Base-by-base conservation (phyloP, 805 yeast genomes). In the Candida loeiensis region DNA sequence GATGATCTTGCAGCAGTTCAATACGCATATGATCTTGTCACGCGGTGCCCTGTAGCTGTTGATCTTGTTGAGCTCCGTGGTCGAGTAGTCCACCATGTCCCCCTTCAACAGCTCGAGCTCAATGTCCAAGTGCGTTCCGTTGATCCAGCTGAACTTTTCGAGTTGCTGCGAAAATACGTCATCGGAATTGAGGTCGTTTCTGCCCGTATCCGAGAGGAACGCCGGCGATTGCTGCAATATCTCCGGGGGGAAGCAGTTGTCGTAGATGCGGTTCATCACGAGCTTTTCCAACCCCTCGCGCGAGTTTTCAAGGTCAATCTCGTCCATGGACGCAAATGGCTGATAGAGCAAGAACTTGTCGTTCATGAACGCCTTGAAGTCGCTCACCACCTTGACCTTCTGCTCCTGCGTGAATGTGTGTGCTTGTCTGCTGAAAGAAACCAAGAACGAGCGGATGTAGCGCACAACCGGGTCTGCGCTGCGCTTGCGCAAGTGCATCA, bases 231-330 rank as follows among this genome's bases (percentile, higher is more conserved):
- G 49, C 36, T 55, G 65, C 2, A 75, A 64, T n/a, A 77, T 73
- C 32, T 71, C 76, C 0, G 98, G 97, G 0, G 97, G 80, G 55
- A 85, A 95, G 21, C 91, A 83, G 40, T 76, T 77, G 1, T 71
- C 69, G 58, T 88, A 90, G 2, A 95, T 61, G 47, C 95, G 73
- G 41, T 91, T 90, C 95, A 90, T 87, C 7, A 95, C 73, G 31
- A 93, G 71, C 59, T 93, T 93, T 60, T 93, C 99, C 51, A 93
- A 71, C 0, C 99, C 99, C 51, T 89, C 97, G 48, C 81, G 67
- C 2, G 95, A 82, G 54, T 90, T 88, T 27, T 73, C 79, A 37
- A 85, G 63, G 15, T 69, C 69, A 2, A 71, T 75, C 13, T 78
- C 79, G 31, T 61, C 67, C 67, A 87, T 73, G 2, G 76, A 64